phyloP scores from a whole-genome alignment of 306 rosid species.

The Sphenostylis stenocarpa region DNA sequence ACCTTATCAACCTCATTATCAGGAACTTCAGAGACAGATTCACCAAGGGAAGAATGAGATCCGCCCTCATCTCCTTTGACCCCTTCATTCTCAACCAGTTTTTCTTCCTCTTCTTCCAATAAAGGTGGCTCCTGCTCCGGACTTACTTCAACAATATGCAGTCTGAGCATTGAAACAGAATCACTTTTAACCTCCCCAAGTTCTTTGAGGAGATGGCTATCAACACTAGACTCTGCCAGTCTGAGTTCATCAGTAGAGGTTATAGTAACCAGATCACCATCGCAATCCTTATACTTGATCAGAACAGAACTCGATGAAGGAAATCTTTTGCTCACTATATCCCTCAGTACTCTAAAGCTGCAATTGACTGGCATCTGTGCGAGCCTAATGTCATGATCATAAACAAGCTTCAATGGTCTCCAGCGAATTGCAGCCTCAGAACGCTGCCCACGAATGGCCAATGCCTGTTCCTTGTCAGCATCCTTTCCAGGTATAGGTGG shows the following conservation, averaged over 20 bases:
- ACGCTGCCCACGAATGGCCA: slow-evolving; percentile 32
- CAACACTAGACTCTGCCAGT: slow-evolving; percentile 79
- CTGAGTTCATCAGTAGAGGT: slow-evolving; percentile 84
- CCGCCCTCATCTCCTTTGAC: slow-evolving; percentile 73
- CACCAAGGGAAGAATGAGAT: slow-evolving; percentile 65
- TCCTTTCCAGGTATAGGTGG: slow-evolving; percentile 35
- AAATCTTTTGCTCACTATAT: slow-evolving; percentile 74
- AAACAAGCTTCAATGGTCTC: slow-evolving; percentile 66
- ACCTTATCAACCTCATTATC: slow-evolving; percentile 55
- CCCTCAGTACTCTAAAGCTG: slow-evolving; percentile 60
- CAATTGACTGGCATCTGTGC: slow-evolving; percentile 73
- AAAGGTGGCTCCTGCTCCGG: slow-evolving; percentile 93
- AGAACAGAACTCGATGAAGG: slow-evolving; percentile 84
- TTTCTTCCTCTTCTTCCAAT: slow-evolving; percentile 91
- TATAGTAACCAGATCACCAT: slow-evolving; percentile 94
- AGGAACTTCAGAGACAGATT: slow-evolving; percentile 60
- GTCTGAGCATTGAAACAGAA: slow-evolving; percentile 70
- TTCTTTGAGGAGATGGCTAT: slow-evolving; percentile 53
- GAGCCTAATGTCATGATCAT: slow-evolving; percentile 93
- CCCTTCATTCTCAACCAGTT: slow-evolving; percentile 60
- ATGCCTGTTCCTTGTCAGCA: slow-evolving; percentile 48
- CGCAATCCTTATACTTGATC: slow-evolving; percentile 84
- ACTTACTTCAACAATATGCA: slow-evolving; percentile 87
- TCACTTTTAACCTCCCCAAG: slow-evolving; percentile 57
- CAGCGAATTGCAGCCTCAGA: slow-evolving; percentile 44